Conservation (phyloP, 768 basidiomycete genomes). For the Coprinopsis sp. region DNA sequence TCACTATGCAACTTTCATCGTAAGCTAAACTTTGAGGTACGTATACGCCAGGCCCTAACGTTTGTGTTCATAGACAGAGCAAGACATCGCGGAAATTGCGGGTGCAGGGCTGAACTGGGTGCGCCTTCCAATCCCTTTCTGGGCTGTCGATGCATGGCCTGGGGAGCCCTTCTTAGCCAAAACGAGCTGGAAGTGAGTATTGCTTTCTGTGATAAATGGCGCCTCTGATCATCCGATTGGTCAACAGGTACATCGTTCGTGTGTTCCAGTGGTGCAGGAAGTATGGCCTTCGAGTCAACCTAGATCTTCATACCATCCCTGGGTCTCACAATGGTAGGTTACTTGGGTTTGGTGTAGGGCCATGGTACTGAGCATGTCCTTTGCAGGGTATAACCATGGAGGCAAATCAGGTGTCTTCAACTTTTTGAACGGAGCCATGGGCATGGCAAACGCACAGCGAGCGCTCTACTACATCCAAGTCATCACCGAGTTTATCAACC, state of each 20-base stretch:
- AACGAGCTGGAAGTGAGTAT: conserved; percentile 67
- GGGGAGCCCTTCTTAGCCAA: conserved; percentile 76
- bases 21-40: conserved; percentile 28
- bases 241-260: conserved; percentile 64
- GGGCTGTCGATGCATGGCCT: conserved; percentile 71
- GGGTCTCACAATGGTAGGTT: conserved; percentile 67
- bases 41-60: neutral
- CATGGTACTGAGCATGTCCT: neutral
- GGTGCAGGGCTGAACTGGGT: conserved; percentile 88
- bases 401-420: conserved; percentile 60
- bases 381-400: conserved; percentile 52
- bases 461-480: conserved; percentile 75
- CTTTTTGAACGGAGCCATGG: conserved; percentile 74
- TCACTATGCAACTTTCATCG: conserved; percentile 84
- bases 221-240: neutral
- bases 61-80: conserved; percentile 58
- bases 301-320: conserved; percentile 76
- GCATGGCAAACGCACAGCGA: conserved; percentile 80
- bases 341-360: neutral
- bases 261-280: conserved; percentile 77
- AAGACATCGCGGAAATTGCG: conserved; percentile 87
- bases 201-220: neutral
- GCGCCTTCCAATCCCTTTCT: conserved; percentile 77
- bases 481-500: conserved; percentile 77
- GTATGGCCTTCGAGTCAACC: conserved; percentile 76